These are phyloP conservation scores for Capsicum baccatum DNA, from an alignment of 257 asterid species.

Conservation along the genomic window DNA sequence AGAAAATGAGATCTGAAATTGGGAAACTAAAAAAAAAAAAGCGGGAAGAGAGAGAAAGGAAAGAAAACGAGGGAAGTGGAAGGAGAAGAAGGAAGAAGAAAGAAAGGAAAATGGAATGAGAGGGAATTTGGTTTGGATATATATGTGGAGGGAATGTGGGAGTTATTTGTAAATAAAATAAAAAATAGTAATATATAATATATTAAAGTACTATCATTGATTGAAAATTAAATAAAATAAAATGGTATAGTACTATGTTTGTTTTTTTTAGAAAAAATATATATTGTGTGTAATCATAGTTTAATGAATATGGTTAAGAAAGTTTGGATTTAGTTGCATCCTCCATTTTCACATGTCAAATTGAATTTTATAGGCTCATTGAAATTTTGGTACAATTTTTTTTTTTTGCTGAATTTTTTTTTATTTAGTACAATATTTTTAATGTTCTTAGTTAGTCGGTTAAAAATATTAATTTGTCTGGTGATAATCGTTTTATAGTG, in stretches of 20 bases:
- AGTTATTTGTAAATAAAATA: neutral
- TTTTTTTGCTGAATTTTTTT: too few species aligned
- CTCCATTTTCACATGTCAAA: neutral
- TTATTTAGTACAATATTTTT: too few species aligned
- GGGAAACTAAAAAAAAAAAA: conserved; percentile 43
- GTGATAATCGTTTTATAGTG: neutral
- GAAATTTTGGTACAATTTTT: neutral
- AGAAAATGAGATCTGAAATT: conserved; percentile 39
- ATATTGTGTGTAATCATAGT: neutral
- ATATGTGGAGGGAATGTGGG: conserved; percentile 88
- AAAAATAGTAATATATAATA: neutral
- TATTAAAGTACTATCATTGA: neutral
- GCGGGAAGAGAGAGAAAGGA: conserved; percentile 54
- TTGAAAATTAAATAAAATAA: neutral
- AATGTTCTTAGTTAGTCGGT: neutral
- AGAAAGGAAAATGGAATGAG: conserved; percentile 66
- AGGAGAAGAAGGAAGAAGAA: conserved; percentile 26
- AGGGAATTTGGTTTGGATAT: conserved; percentile 75
- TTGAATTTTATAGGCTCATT: neutral
- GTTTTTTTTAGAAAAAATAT: neutral
- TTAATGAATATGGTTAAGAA: neutral
- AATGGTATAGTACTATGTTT: neutral
- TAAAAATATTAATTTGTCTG: neutral
- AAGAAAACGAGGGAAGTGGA: conserved; percentile 52
- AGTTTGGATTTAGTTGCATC: neutral